Evolutionary conservation across 129 eudicot species (phyloP).

Genomic region (Centaurea solstitialis): DNA sequence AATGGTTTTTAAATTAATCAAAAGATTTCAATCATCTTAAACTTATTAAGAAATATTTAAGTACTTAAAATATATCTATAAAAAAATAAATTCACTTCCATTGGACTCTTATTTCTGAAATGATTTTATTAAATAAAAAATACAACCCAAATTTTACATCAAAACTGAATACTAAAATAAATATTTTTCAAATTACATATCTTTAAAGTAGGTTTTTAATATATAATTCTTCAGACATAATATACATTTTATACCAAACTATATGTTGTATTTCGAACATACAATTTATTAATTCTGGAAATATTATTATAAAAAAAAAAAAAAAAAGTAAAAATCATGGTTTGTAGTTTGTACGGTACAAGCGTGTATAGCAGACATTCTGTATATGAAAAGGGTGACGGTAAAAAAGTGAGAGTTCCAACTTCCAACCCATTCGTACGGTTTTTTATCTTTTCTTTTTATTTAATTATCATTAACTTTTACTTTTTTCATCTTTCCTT

Average conservation of each 20-base stretch:
- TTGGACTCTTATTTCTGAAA: too few species aligned
- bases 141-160: too few species aligned
- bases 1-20: too few species aligned
- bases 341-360: background rate
- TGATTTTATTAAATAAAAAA: too few species aligned
- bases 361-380: slow-evolving; percentile 9
- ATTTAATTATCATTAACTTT: background rate
- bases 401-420: slow-evolving; percentile 33
- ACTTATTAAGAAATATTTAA: too few species aligned
- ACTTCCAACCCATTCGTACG: slow-evolving; percentile 18
- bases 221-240: background rate
- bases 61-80: too few species aligned
- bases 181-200: background rate
- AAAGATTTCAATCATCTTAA: too few species aligned
- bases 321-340: background rate
- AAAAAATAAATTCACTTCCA: too few species aligned
- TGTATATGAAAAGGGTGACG: slow-evolving; percentile 25
- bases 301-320: background rate
- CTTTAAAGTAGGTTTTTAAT: background rate
- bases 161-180: too few species aligned
- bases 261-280: too few species aligned
- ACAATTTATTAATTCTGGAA: background rate
- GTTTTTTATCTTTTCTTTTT: background rate
- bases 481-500: slow-evolving; percentile 24
- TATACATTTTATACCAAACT: background rate